A percentile compares a stretch with the other conserved stretches of the same genome.
phyloP scores from a whole-genome alignment of 2,329 filamentous ascomycete species.

The Fusarium udum region DNA sequence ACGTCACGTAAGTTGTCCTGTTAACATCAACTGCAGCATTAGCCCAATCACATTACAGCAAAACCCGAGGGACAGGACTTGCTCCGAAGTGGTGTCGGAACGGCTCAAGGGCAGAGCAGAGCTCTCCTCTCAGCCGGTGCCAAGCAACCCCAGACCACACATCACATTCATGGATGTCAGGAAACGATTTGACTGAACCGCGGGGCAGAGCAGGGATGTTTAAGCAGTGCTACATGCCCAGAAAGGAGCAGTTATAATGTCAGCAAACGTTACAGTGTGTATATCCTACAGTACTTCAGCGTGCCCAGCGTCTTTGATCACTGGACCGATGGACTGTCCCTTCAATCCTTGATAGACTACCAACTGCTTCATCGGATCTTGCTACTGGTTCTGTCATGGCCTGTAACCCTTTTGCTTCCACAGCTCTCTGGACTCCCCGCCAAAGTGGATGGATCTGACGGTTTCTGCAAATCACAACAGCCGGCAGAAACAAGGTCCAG shows the following conservation, averaged over 20 bases:
- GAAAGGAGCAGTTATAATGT: background rate
- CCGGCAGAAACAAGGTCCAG: slow-evolving; percentile 29
- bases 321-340: background rate
- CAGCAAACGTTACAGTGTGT: background rate
- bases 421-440: slow-evolving; percentile 22
- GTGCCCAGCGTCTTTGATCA: background rate
- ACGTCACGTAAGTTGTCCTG: slow-evolving; percentile 30
- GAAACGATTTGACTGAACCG: slow-evolving; percentile 7
- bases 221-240: background rate
- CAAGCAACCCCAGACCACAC: slow-evolving; percentile 16
- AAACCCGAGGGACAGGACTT: background rate
- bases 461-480: slow-evolving; percentile 40
- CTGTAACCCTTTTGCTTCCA: slow-evolving; percentile 27
- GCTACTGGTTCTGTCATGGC: slow-evolving; percentile 20
- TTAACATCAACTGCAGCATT: background rate
- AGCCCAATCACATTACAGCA: background rate
- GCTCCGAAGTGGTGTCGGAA: background rate
- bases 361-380: slow-evolving; percentile 7
- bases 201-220: slow-evolving; percentile 22
- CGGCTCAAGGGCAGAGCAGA: slow-evolving; percentile 19
- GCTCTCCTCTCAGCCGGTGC: slow-evolving; percentile 23
- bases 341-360: background rate
- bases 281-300: background rate
- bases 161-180: background rate
- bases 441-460: slow-evolving; percentile 36